These are phyloP conservation scores for Didymella lethalis DNA, from an alignment of 2,329 filamentous ascomycete genomes.

Conservation along the genomic window DNA sequence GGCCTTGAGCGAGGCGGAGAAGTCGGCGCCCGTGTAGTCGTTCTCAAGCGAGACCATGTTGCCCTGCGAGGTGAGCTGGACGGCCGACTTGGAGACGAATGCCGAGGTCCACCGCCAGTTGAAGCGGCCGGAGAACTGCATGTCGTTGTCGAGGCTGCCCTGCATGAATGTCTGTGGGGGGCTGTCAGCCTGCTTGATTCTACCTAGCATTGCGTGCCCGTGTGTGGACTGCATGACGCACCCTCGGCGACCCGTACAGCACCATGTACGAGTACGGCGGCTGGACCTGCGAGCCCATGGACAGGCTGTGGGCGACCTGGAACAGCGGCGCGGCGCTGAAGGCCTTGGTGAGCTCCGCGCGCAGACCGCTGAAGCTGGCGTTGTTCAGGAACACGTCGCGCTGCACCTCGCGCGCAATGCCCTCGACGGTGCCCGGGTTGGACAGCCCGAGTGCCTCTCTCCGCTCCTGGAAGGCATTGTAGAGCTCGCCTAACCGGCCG, in stretches of 20 bases:
- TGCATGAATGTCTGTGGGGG: conserved; percentile 83
- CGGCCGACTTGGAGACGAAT: conserved; percentile 84
- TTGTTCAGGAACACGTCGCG: conserved; percentile 96
- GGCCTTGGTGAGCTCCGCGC: conserved; percentile 94
- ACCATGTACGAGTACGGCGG: conserved; percentile 95
- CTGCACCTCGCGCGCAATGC: conserved; percentile 88
- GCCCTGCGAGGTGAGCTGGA: conserved; percentile 85
- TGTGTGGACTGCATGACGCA: conserved; percentile 56
- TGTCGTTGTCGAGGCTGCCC: conserved; percentile 93
- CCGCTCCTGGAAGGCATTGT: conserved; percentile 82
- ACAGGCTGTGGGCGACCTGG: conserved; percentile 96
- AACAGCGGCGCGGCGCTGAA: conserved; percentile 94
- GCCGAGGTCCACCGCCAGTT: conserved; percentile 88
- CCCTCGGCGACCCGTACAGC: conserved; percentile 91
- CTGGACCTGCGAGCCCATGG: conserved; percentile 86
- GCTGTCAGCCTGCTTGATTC: neutral
- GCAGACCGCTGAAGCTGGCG: conserved; percentile 94
- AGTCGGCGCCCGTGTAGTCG: conserved; percentile 93
- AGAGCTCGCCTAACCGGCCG: conserved; percentile 75
- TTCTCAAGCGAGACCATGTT: conserved; percentile 94
- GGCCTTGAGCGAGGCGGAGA: conserved; percentile 90
- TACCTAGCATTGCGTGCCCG: neutral
- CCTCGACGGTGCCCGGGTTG: conserved; percentile 93
- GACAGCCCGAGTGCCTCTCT: conserved; percentile 86
- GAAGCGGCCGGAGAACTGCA: conserved; percentile 83